A percentile compares a stretch with the other conserved stretches of the same genome.
These are phyloP conservation scores for Mucor velutinosus DNA, from an alignment of 371 early-diverging fungal genomes.

Conservation along the genomic window DNA sequence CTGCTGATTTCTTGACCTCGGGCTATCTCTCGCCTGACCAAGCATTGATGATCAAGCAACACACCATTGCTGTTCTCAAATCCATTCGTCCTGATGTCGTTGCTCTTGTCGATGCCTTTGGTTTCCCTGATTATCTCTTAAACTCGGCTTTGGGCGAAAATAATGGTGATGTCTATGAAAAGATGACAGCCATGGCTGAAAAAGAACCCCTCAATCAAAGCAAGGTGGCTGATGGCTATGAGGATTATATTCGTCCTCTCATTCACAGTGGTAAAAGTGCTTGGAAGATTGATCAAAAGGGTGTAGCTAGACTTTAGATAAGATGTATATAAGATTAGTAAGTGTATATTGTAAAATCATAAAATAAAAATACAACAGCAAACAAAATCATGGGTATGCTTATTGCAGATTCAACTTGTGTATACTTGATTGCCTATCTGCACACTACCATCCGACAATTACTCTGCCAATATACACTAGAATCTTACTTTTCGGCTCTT, in stretches of 20 bases:
- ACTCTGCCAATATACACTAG: too few relatives aligned
- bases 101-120: constrained; percentile 74
- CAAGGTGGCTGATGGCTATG: constrained; percentile 52
- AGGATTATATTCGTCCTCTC: constrained; percentile 58
- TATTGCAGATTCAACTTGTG: too few relatives aligned
- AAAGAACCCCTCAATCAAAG: constrained; percentile 68
- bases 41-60: constrained; percentile 48
- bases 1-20: constrained; percentile 64
- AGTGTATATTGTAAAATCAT: neutral
- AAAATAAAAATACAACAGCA: neutral
- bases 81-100: constrained; percentile 71
- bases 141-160: constrained; percentile 74
- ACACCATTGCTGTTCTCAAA: constrained; percentile 46
- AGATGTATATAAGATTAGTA: neutral
- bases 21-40: constrained; percentile 57
- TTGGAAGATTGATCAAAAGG: constrained; percentile 39
- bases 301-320: constrained; percentile 37
- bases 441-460: too few relatives aligned
- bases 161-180: constrained; percentile 75
- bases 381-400: neutral
- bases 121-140: constrained; percentile 67
- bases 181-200: constrained; percentile 66
- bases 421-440: too few relatives aligned
- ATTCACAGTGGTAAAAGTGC: constrained; percentile 39
- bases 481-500: too few relatives aligned